These are phyloP conservation scores for Panaeolus cyanescens DNA, from an alignment of 768 basidiomycete species.

Conservation along the genomic window DNA sequence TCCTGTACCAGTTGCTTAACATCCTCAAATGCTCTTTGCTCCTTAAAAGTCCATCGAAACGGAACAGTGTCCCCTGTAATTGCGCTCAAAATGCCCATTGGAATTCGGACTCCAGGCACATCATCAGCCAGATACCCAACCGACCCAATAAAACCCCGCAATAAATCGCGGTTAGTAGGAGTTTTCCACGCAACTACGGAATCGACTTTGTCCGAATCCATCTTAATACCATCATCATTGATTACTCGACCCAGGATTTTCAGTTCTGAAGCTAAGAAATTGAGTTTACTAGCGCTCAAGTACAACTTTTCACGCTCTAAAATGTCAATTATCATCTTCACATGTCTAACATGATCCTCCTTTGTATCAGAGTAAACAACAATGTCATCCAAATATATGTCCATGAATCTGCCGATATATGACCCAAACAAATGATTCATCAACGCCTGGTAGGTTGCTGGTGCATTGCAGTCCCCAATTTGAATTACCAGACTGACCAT, in stretches of 20 bases:
- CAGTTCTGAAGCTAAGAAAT: conserved; percentile 27
- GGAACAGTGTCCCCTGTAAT: conserved; percentile 19
- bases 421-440: conserved; percentile 42
- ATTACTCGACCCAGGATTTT: conserved; percentile 27
- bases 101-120: conserved; percentile 27
- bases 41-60: conserved; percentile 22
- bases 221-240: conserved; percentile 33
- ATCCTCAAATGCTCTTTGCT: conserved; percentile 33
- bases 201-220: conserved; percentile 45
- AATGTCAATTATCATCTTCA: conserved; percentile 29
- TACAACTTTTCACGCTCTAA: conserved; percentile 33
- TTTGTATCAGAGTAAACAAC: conserved; percentile 40
- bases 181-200: conserved; percentile 29
- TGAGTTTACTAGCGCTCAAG: conserved; percentile 32
- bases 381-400: conserved; percentile 35
- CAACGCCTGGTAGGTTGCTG: conserved; percentile 42
- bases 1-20: conserved; percentile 23
- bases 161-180: conserved; percentile 27
- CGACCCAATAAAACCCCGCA: conserved; percentile 29
- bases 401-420: conserved; percentile 38
- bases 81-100: conserved; percentile 31
- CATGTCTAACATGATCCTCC: conserved; percentile 33
- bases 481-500: conserved; percentile 41
- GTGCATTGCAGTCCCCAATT: conserved; percentile 31
- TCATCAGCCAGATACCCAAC: conserved; percentile 30